Conservation (phyloP, 2,329 filamentous ascomycete species). For the Arthroderma sp. region DNA sequence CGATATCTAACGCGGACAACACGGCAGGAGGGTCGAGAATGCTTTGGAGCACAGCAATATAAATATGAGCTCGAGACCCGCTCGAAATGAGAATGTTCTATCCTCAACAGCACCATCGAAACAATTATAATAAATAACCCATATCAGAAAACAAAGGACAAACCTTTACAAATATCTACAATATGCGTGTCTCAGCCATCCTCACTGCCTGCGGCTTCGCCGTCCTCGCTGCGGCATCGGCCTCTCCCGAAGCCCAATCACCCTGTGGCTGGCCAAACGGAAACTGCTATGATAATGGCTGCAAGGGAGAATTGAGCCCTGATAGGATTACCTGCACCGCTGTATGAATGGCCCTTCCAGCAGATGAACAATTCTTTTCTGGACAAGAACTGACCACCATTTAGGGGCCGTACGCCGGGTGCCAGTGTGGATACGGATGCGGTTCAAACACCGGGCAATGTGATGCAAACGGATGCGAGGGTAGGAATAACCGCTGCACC, state of each 20-base stretch:
- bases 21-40: too few relatives aligned
- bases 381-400: not conserved
- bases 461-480: constrained; percentile 8
- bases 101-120: too few relatives aligned
- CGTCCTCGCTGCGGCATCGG: constrained; percentile 3
- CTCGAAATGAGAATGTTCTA: too few relatives aligned
- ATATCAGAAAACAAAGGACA: too few relatives aligned
- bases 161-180: not conserved
- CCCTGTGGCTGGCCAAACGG: constrained; percentile 8
- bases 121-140: too few relatives aligned
- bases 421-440: constrained; percentile 8
- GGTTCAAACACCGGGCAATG: constrained; percentile 6
- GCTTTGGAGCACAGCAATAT: too few relatives aligned
- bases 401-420: constrained; percentile 7
- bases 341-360: constrained; percentile 1
- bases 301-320: constrained; percentile 6
- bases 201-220: constrained; percentile 4
- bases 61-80: too few relatives aligned
- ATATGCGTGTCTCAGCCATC: constrained; percentile 7
- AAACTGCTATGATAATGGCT: constrained; percentile 9
- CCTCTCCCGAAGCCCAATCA: constrained; percentile 1
- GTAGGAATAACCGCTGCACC: constrained; percentile 6
- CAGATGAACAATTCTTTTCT: not conserved
- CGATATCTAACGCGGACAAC: too few relatives aligned
- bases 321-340: constrained; percentile 7